Percentiles rank a stretch among this genome's conserved stretches.
phyloP scores from a whole-genome alignment of 2,329 filamentous ascomycete genomes.

The Cryphonectria radicalis region DNA sequence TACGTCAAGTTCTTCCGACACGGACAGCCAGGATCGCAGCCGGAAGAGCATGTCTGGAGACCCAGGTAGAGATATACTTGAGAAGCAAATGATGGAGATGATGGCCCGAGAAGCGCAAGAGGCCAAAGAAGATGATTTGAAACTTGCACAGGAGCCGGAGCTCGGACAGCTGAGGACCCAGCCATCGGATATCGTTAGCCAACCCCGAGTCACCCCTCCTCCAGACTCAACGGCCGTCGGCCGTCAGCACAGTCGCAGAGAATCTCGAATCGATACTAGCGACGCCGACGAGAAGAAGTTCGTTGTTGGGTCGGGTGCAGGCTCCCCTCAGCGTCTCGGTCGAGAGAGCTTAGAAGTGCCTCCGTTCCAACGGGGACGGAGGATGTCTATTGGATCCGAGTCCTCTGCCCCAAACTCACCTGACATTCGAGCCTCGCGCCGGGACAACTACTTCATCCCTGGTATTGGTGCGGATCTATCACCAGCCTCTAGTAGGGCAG shows the following conservation, averaged over 20 bases:
- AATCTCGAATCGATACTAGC: constrained; percentile 46
- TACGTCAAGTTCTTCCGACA: constrained; percentile 64
- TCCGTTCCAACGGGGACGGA: constrained; percentile 37
- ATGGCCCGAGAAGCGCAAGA: constrained; percentile 57
- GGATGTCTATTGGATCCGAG: constrained; percentile 48
- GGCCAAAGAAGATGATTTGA: constrained; percentile 47
- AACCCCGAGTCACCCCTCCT: constrained; percentile 36
- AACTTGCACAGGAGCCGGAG: constrained; percentile 37
- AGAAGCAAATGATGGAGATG: constrained; percentile 66
- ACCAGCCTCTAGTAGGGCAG: constrained; percentile 60
- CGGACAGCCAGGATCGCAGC: constrained; percentile 51
- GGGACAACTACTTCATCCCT: constrained; percentile 57
- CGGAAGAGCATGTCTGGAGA: constrained; percentile 54
- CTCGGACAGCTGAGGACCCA: constrained; percentile 40
- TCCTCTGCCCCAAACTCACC: constrained; percentile 57
- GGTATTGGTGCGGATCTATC: constrained; percentile 67
- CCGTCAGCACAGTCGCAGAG: constrained; percentile 41
- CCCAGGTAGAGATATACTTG: constrained; percentile 56
- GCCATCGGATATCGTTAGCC: constrained; percentile 39
- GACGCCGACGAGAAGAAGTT: constrained; percentile 43
- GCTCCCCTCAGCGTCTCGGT: constrained; percentile 40
- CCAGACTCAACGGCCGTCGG: constrained; percentile 37
- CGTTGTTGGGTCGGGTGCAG: constrained; percentile 28
- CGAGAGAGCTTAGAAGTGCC: constrained; percentile 56
- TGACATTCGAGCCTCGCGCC: constrained; percentile 48